Percentiles rank a stretch among this genome's conserved stretches.
phyloP scores from a whole-genome alignment of 2,329 filamentous ascomycete genomes.

The Pochonia chlamydosporia region DNA sequence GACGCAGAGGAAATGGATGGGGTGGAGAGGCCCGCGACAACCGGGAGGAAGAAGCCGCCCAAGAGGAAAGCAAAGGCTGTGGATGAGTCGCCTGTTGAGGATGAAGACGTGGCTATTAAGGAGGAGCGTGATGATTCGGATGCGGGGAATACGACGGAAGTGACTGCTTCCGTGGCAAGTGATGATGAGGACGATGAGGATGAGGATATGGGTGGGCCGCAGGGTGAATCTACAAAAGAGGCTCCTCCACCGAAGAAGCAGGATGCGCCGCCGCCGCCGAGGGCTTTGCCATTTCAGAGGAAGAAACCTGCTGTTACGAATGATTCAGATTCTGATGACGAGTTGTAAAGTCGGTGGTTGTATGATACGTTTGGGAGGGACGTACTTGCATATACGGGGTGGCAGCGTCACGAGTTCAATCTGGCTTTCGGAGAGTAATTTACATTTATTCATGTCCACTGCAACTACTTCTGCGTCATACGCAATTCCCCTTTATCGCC shows the following conservation, averaged over 20 bases:
- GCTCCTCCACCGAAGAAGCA: conserved; percentile 14
- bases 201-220: conserved; percentile 11
- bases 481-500: too few relatives aligned
- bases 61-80: conserved; percentile 44
- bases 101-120: conserved; percentile 32
- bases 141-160: conserved; percentile 34
- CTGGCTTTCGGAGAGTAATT: neutral
- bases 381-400: too few relatives aligned
- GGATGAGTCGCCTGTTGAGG: conserved; percentile 39
- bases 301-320: conserved; percentile 25
- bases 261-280: conserved; percentile 28
- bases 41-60: conserved; percentile 32
- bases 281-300: conserved; percentile 40
- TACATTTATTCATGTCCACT: too few relatives aligned
- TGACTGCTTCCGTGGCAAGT: conserved; percentile 34
- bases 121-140: conserved; percentile 33
- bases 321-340: conserved; percentile 52
- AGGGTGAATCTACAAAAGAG: neutral
- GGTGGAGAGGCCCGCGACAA: conserved; percentile 18
- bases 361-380: too few relatives aligned
- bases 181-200: conserved; percentile 35
- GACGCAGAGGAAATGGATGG: conserved; percentile 22
- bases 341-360: conserved; percentile 36
- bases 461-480: too few relatives aligned
- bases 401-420: neutral